phyloP scores from a whole-genome alignment of 257 asterid species.

The Ocimum tenuiflorum region DNA sequence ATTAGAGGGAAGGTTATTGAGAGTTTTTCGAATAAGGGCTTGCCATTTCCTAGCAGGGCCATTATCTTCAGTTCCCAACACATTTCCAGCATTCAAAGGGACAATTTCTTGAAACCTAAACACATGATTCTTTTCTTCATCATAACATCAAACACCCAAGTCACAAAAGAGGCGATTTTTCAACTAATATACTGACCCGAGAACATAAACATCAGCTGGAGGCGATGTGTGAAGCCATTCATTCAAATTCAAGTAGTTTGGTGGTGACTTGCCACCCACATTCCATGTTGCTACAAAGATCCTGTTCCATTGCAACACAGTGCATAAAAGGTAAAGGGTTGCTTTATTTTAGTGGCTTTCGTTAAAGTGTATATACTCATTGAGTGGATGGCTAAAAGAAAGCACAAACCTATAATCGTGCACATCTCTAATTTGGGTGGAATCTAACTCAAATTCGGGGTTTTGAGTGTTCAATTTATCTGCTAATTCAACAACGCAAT shows the following conservation, averaged over 20 bases:
- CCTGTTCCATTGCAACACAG: conserved; percentile 33
- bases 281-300: conserved; percentile 94
- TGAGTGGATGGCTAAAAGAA: conserved; percentile 6
- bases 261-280: conserved; percentile 95
- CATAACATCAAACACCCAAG: background rate
- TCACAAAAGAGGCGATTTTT: background rate
- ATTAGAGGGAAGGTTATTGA: conserved; percentile 51
- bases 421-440: conserved; percentile 50
- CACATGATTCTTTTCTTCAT: background rate
- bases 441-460: conserved; percentile 42
- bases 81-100: conserved; percentile 91
- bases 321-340: background rate
- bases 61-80: conserved; percentile 83
- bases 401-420: conserved; percentile 49
- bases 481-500: conserved; percentile 25
- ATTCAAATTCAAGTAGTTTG: conserved; percentile 60
- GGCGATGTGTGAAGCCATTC: conserved; percentile 93
- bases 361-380: background rate
- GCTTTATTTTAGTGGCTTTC: background rate
- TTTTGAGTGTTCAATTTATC: conserved; percentile 35
- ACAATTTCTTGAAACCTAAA: conserved; percentile 93
- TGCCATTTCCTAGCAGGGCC: conserved; percentile 96
- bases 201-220: conserved; percentile 92
- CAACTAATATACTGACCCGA: conserved; percentile 53
- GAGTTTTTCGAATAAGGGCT: conserved; percentile 56